Evolutionary conservation across 805 yeast genomes (phyloP).

Genomic region (Nematodospora valgi): DNA sequence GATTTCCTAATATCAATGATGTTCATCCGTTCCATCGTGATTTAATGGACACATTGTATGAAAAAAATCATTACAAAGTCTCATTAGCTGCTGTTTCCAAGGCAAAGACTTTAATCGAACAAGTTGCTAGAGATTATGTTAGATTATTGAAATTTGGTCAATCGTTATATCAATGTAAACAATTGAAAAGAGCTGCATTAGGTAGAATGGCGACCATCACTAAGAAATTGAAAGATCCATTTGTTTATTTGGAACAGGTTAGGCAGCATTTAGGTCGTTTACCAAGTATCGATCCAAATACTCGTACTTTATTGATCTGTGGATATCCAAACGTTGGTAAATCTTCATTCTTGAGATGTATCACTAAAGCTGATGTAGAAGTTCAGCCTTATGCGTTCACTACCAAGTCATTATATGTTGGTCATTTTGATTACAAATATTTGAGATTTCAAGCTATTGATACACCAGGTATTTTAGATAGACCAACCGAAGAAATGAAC

Average conservation of each 20-base stretch:
- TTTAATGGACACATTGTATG: conserved; percentile 95
- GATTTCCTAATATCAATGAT: conserved; percentile 95
- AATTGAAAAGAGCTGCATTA: conserved; percentile 94
- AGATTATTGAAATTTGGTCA: conserved; percentile 96
- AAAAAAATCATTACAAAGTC: conserved; percentile 96
- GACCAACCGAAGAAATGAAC: conserved; percentile 99
- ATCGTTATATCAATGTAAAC: conserved; percentile 97
- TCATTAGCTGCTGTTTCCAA: conserved; percentile 92
- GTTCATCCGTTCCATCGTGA: conserved; percentile 98
- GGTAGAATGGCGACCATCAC: conserved; percentile 99
- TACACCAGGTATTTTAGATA: conserved; percentile 97
- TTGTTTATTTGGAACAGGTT: conserved; percentile 92
- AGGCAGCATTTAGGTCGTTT: conserved; percentile 98
- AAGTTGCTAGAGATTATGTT: conserved; percentile 92
- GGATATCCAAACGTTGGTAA: conserved; percentile 99
- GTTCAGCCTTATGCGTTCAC: conserved; percentile 99
- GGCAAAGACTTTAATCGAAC: conserved; percentile 92
- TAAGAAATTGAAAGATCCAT: conserved; percentile 92
- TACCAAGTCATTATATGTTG: conserved; percentile 94
- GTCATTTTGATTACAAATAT: conserved; percentile 98
- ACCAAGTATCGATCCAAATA: conserved; percentile 97
- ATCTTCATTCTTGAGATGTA: conserved; percentile 87
- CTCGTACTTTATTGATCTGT: conserved; percentile 94
- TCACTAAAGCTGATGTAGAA: conserved; percentile 98
- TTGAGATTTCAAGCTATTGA: conserved; percentile 98